Evolutionary conservation across 805 yeast genomes (phyloP).

Genomic region (Saccharomycopsis sp.): DNA sequence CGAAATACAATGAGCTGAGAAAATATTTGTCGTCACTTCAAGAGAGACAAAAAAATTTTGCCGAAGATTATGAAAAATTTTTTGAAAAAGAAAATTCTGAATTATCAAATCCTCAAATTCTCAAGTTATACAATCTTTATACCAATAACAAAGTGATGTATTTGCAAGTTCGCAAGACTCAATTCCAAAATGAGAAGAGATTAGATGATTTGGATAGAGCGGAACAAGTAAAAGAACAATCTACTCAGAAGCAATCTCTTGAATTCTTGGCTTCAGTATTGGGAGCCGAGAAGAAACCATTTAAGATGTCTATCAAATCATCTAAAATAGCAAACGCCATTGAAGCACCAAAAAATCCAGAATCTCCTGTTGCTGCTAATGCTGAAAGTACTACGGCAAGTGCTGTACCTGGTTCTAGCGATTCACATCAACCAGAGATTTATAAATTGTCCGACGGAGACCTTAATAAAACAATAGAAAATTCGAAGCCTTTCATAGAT

Average conservation of each 20-base stretch:
- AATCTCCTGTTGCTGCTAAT: background rate
- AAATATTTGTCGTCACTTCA: conserved; percentile 35
- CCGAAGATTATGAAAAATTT: conserved; percentile 11
- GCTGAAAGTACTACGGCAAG: background rate
- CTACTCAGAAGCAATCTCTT: conserved; percentile 18
- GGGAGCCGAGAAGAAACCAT: conserved; percentile 16
- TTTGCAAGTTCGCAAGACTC: conserved; percentile 32
- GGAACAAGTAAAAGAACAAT: conserved; percentile 29
- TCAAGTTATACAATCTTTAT: conserved; percentile 4
- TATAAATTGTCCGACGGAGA: conserved; percentile 14
- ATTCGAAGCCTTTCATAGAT: conserved; percentile 33
- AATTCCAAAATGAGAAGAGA: conserved; percentile 36
- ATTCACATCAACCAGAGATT: background rate
- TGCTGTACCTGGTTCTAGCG: background rate
- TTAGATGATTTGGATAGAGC: conserved; percentile 35
- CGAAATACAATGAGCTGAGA: conserved; percentile 24
- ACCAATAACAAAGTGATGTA: conserved; percentile 25
- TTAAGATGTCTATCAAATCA: conserved; percentile 20
- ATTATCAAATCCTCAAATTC: background rate
- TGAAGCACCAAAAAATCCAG: background rate
- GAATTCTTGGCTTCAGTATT: conserved; percentile 21
- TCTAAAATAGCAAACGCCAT: background rate
- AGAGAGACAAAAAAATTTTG: conserved; percentile 7
- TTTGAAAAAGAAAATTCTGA: background rate
- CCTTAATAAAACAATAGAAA: conserved; percentile 22